phyloP scores from a whole-genome alignment of 148 eudicot genomes.

The Oxyria digyna region DNA sequence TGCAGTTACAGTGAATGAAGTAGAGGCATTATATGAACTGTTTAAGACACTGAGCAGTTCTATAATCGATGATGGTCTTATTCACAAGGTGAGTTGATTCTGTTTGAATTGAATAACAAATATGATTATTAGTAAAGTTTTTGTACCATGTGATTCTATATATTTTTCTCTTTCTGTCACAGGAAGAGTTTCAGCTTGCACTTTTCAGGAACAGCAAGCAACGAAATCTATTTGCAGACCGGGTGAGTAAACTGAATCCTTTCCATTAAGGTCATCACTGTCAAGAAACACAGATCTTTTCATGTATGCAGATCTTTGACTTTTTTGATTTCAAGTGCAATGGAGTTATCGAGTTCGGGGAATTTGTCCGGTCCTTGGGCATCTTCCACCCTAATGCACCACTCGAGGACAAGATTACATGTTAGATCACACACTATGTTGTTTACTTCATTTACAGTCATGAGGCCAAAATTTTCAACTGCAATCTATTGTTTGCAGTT shows the following conservation, averaged over 20 bases:
- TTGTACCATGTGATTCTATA: neutral
- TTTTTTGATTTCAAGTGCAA: conserved; percentile 71
- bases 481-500: too few relatives aligned
- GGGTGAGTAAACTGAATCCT: conserved; percentile 36
- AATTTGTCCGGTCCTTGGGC: conserved; percentile 67
- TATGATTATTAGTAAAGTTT: too few relatives aligned
- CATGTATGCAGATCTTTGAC: conserved; percentile 54
- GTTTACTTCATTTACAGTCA: too few relatives aligned
- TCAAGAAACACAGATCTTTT: neutral
- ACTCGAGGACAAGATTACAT: conserved; percentile 39
- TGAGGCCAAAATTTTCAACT: too few relatives aligned
- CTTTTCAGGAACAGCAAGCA: conserved; percentile 71
- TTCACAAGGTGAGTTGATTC: conserved; percentile 64
- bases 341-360: conserved; percentile 90
- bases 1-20: conserved; percentile 88
- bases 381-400: conserved; percentile 85
- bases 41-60: conserved; percentile 83
- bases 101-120: neutral
- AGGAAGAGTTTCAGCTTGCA: conserved; percentile 93
- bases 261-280: neutral
- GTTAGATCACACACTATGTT: too few relatives aligned
- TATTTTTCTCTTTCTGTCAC: conserved; percentile 2
- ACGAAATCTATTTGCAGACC: conserved; percentile 71
- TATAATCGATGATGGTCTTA: conserved; percentile 76
- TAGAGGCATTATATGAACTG: conserved; percentile 70